Evolutionary conservation across 164 flowering plant genomes (phyloP).

Genomic region (Annona cherimola): DNA sequence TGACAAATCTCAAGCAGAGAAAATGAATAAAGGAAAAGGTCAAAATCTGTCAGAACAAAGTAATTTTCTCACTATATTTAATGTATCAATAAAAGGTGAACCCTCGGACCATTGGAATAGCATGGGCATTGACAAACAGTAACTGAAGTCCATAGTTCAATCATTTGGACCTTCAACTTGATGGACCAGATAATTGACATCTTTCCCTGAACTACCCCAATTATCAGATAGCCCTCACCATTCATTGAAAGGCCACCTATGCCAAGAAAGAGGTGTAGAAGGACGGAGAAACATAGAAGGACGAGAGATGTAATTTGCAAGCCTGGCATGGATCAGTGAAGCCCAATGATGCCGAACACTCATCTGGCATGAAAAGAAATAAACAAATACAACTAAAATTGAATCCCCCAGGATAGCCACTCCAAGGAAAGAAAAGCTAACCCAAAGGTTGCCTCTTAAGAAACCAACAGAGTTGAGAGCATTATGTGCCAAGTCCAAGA

Average conservation of each 20-base stretch:
- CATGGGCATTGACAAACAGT: neutral
- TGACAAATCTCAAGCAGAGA: constrained; percentile 11
- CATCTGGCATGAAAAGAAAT: too few relatives aligned
- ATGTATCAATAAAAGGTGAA: too few relatives aligned
- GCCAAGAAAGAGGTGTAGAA: too few relatives aligned
- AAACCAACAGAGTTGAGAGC: constrained; percentile 90
- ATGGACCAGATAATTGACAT: neutral
- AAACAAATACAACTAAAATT: too few relatives aligned
- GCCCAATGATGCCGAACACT: too few relatives aligned
- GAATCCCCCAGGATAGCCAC: neutral
- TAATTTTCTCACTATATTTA: neutral
- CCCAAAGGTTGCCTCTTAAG: constrained; percentile 93
- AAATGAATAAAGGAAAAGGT: neutral
- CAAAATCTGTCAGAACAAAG: neutral
- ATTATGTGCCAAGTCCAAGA: constrained; percentile 94
- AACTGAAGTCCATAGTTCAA: neutral
- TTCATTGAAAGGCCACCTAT: too few relatives aligned
- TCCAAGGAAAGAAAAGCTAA: constrained; percentile 19
- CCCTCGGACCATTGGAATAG: neutral
- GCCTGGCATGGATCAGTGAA: too few relatives aligned
- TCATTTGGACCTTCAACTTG: neutral
- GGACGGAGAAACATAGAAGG: too few relatives aligned
- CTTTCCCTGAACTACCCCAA: too few relatives aligned
- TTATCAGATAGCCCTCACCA: too few relatives aligned
- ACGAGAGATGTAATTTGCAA: too few relatives aligned